Evolutionary conservation across 1,284 basidiomycete genomes (phyloP).

Genomic region (Rhizoctonia solani): DNA sequence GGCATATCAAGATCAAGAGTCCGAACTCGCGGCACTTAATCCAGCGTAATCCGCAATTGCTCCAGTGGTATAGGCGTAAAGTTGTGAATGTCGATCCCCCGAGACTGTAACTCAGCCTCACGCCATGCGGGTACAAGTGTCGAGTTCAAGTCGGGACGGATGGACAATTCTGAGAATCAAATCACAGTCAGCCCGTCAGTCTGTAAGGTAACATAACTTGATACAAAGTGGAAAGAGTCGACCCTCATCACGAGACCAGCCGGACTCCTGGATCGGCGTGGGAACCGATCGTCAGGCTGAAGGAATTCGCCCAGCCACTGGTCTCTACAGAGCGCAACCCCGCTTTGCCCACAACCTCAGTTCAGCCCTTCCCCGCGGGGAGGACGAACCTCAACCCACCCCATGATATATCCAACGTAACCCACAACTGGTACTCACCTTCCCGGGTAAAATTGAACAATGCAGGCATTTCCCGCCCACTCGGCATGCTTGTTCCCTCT

Average conservation of each 20-base stretch:
- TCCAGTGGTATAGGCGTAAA: slow-evolving; percentile 95
- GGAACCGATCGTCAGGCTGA: slow-evolving; percentile 22
- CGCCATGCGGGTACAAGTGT: slow-evolving; percentile 89
- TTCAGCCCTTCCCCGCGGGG: slow-evolving; percentile 3
- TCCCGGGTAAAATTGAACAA: slow-evolving; percentile 97
- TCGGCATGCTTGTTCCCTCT: slow-evolving; percentile 92
- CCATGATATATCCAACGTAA: not conserved
- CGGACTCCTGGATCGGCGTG: slow-evolving; percentile 20
- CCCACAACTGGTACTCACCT: slow-evolving; percentile 58
- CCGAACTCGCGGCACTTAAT: slow-evolving; percentile 54
- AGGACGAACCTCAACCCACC: not conserved
- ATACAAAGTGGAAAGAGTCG: slow-evolving; percentile 7
- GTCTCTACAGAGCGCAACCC: not conserved
- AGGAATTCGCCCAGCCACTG: not conserved
- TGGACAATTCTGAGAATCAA: slow-evolving; percentile 78
- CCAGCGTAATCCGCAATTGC: slow-evolving; percentile 86
- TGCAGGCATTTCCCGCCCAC: slow-evolving; percentile 92
- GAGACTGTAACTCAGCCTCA: slow-evolving; percentile 84
- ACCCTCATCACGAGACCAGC: slow-evolving; percentile 9
- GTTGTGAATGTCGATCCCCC: slow-evolving; percentile 85
- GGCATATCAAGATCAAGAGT: not conserved
- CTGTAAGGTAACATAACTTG: not conserved
- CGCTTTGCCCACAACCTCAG: slow-evolving; percentile 8
- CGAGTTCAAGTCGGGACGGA: slow-evolving; percentile 91
- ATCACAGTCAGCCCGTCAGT: slow-evolving; percentile 15